Percentiles rank a stretch among this genome's conserved stretches.
Conservation (phyloP, 2,329 filamentous ascomycete genomes). For the Macrophomina tecta region DNA sequence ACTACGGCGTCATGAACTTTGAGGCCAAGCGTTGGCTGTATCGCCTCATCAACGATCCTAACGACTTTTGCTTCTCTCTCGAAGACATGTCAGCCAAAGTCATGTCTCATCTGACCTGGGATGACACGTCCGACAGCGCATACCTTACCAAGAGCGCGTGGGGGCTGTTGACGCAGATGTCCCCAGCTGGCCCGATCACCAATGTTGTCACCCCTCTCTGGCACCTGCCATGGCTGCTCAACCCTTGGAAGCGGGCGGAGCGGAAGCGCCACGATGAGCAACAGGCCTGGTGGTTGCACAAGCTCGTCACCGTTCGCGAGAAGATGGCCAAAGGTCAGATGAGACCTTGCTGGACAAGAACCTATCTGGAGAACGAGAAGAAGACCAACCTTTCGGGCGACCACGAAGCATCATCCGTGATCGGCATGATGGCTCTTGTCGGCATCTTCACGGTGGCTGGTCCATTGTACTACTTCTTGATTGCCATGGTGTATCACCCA, state of each 20-base stretch:
- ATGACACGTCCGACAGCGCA: constrained; percentile 56
- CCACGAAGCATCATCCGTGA: constrained; percentile 46
- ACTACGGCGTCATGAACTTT: constrained; percentile 57
- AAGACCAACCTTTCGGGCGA: constrained; percentile 43
- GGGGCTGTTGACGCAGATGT: constrained; percentile 65
- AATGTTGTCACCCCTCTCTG: constrained; percentile 62
- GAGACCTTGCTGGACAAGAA: constrained; percentile 49
- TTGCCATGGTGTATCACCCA: constrained; percentile 49
- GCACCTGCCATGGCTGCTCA: constrained; percentile 57
- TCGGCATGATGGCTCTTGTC: constrained; percentile 47
- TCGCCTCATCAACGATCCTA: constrained; percentile 56
- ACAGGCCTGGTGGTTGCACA: constrained; percentile 60
- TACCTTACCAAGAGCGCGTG: constrained; percentile 59
- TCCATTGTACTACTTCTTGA: constrained; percentile 46
- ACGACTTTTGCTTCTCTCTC: constrained; percentile 57
- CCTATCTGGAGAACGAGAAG: constrained; percentile 51
- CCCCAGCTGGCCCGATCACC: constrained; percentile 63
- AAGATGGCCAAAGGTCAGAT: constrained; percentile 51
- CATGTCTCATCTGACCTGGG: constrained; percentile 62
- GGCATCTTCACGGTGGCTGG: constrained; percentile 48
- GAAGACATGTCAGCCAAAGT: constrained; percentile 66
- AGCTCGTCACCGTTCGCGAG: constrained; percentile 46
- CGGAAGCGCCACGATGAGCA: constrained; percentile 60
- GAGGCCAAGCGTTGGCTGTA: constrained; percentile 62
- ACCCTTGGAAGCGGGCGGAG: constrained; percentile 62